Percentiles rank a stretch among this genome's conserved stretches.
These are phyloP conservation scores for Lasiosphaeria ovina DNA, from an alignment of 495 filamentous ascomycete species.

Conservation along the genomic window DNA sequence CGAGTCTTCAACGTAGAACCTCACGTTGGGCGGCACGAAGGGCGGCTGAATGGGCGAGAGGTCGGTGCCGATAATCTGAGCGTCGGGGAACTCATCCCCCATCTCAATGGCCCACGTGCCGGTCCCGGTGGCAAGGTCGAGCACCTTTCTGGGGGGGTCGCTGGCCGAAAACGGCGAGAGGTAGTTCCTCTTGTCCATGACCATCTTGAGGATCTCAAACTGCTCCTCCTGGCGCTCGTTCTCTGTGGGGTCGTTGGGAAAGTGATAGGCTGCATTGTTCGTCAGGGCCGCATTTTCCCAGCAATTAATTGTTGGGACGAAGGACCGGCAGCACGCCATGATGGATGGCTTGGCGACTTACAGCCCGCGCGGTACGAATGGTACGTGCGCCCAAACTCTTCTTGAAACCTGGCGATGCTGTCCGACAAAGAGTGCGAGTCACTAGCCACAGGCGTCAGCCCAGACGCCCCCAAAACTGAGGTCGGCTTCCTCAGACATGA, in stretches of 20 bases:
- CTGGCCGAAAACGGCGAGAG: conserved; percentile 53
- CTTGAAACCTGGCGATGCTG: conserved; percentile 46
- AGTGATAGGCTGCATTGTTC: conserved; percentile 45
- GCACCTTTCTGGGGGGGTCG: conserved; percentile 51
- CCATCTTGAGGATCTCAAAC: conserved; percentile 56
- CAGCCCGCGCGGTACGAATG: conserved; percentile 54
- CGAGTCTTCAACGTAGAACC: conserved; percentile 51
- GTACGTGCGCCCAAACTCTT: conserved; percentile 63
- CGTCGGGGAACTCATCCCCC: conserved; percentile 45
- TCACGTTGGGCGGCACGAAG: conserved; percentile 42
- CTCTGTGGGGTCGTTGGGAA: conserved; percentile 61
- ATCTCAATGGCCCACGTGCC: conserved; percentile 50
- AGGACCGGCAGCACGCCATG: not conserved
- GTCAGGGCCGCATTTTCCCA: conserved; percentile 1
- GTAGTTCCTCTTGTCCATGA: conserved; percentile 52
- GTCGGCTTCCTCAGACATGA: not conserved
- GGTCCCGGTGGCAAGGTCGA: conserved; percentile 71
- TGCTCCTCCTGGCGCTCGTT: conserved; percentile 55
- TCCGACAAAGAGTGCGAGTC: conserved; percentile 38
- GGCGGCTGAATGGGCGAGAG: conserved; percentile 46
- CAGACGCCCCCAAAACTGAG: not conserved
- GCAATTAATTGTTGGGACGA: not conserved
- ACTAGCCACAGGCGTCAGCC: conserved; percentile 13
- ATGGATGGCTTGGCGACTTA: conserved; percentile 16
- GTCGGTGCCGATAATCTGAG: conserved; percentile 41